Evolutionary conservation across 139 green algal species (phyloP), one percentile per base, ranked within the genome.

Genomic region (Coelastrella sp.): DNA sequence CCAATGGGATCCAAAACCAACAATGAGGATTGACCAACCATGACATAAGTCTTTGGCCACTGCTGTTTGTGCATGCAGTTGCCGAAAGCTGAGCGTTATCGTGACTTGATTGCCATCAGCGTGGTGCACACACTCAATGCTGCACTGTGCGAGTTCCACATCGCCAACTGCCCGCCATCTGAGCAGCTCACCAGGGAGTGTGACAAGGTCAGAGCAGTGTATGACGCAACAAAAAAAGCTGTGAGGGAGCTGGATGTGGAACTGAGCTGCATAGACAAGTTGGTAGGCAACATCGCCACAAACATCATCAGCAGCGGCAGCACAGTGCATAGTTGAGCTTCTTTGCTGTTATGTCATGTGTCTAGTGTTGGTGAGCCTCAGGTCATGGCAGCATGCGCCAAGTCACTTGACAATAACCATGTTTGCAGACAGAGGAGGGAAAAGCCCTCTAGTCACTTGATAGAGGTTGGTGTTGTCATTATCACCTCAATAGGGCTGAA

Each of bases 101-200:
- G 89, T 0, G 94, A 98, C 93, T 82, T 98, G 74, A 89, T 98
- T 74, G 75, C 94, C 17, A 94, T 97, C 66, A 93, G 98, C 87
- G 93, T 94, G 35, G 74, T 95, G 0, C 84, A 96, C 12, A 96
- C 93, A 35, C 92, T 98, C 8, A 98, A 98, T 87, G 95, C 92
- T 0, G 96, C 93, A 12, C 95, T 98, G 78, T 98, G 96, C 86
- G 93, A 98, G 88, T 96, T 92, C 82, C 94, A 97, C 92, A 82
- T 93, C 8, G 80, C 84, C 14, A 82, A 95, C 75, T 98, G 96
- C 92, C 92, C 93, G 1, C 90, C 91, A 10, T 93, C 89, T 5
- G 89, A 95, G 56, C 93, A 97, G 93, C 92, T 98, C 68, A 22
- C 90, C 1, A 63, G 82, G 7, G 95, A 96, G 84, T 98, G 96